phyloP scores from a whole-genome alignment of 2,329 filamentous ascomycete genomes.

The Xylariaceae sp. region DNA sequence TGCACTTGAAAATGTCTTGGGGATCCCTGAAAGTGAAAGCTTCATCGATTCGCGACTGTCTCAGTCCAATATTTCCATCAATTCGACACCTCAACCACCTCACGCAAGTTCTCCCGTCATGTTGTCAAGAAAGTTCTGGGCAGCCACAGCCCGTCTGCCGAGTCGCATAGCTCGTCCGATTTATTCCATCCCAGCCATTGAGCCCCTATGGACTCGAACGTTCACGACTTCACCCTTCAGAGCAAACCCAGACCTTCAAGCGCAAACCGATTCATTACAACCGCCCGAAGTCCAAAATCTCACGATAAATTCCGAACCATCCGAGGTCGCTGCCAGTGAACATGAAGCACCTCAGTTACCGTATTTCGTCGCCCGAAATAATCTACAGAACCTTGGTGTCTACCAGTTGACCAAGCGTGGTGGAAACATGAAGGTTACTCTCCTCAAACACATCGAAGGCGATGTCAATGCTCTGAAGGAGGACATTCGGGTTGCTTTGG shows the following conservation, averaged over 20 bases:
- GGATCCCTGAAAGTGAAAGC: no score
- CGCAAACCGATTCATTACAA: conserved; percentile 1
- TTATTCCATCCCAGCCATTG: conserved; percentile 7
- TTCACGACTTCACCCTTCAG: conserved; percentile 15
- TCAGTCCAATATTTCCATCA: no score
- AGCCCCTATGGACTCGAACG: conserved; percentile 18
- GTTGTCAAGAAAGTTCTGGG: conserved; percentile 21
- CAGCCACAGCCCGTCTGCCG: conserved; percentile 15
- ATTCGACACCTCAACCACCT: neutral
- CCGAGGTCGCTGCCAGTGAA: no score
- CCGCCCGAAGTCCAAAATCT: neutral
- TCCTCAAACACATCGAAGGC: conserved; percentile 76
- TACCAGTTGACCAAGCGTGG: conserved; percentile 72
- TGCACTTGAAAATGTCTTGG: no score
- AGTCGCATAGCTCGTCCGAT: conserved; percentile 7
- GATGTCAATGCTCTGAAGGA: conserved; percentile 59
- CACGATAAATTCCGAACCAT: no score
- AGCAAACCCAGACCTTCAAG: conserved; percentile 4
- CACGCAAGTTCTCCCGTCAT: conserved; percentile 9
- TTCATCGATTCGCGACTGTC: no score
- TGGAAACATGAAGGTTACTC: conserved; percentile 70
- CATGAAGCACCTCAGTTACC: conserved; percentile 41
- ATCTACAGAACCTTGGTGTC: conserved; percentile 67
- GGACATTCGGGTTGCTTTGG: conserved; percentile 59
- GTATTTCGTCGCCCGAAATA: conserved; percentile 71